Evolutionary conservation across 2,329 filamentous ascomycete species (phyloP).

Genomic region (Exophiala mesophila): DNA sequence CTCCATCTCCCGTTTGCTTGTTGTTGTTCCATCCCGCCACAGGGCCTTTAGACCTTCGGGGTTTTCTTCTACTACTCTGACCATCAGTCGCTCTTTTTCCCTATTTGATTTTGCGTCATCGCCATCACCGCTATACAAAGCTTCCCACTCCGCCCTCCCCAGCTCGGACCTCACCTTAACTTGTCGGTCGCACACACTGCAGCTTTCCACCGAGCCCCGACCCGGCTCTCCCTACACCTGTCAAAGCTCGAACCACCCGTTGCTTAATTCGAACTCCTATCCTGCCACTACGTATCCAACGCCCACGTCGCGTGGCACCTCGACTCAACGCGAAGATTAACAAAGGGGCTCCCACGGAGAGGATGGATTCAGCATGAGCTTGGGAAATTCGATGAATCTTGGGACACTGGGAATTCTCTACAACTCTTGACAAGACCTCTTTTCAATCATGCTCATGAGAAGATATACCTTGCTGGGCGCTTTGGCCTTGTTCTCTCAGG

Average conservation of each 20-base stretch:
- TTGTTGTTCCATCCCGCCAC: conserved; percentile 10
- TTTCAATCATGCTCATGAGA: conserved; percentile 11
- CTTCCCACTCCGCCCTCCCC: conserved; percentile 1
- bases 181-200: not conserved
- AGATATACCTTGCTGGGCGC: conserved; percentile 15
- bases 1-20: conserved; percentile 27
- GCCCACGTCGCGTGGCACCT: conserved; percentile 55
- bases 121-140: conserved; percentile 1
- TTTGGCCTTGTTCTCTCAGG: conserved; percentile 17
- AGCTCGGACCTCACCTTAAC: conserved; percentile 4
- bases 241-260: conserved; percentile 6
- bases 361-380: conserved; percentile 23
- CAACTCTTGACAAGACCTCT: conserved; percentile 4
- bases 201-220: not conserved
- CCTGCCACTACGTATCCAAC: conserved; percentile 5
- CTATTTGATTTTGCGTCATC: conserved; percentile 15
- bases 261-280: conserved; percentile 3
- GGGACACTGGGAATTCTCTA: conserved; percentile 48
- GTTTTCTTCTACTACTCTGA: conserved; percentile 12
- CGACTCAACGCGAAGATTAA: conserved; percentile 85
- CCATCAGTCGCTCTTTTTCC: conserved; percentile 25
- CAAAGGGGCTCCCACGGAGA: conserved; percentile 8
- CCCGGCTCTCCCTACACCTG: not conserved
- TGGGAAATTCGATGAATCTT: conserved; percentile 63
- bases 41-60: conserved; percentile 11